Percentiles rank a stretch among this genome's conserved stretches.
Conservation (phyloP, 1,284 basidiomycete genomes). For the Inonotus hispidus region DNA sequence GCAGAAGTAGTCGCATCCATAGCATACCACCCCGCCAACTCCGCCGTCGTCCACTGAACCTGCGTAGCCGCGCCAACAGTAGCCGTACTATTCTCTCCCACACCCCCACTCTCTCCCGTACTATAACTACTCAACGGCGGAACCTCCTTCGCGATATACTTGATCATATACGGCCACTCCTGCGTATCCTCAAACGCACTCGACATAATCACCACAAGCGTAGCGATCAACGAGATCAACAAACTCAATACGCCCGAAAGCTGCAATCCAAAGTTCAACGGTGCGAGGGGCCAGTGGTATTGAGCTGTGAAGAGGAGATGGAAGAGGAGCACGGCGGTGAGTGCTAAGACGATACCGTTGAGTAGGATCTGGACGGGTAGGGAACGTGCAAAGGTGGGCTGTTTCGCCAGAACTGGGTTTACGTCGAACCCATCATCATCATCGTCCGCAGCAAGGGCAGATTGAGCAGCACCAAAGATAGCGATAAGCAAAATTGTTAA, state of each 20-base stretch:
- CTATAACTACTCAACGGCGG: constrained; percentile 44
- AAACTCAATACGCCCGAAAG: constrained; percentile 77
- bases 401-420: constrained; percentile 70
- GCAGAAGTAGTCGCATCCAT: constrained; percentile 85
- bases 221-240: constrained; percentile 72
- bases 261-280: constrained; percentile 88
- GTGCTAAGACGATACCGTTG: constrained; percentile 82
- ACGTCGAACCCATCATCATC: constrained; percentile 11
- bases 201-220: constrained; percentile 68
- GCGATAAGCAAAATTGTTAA: not conserved
- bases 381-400: constrained; percentile 78
- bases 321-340: constrained; percentile 83
- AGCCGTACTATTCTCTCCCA: constrained; percentile 21
- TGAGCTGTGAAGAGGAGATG: constrained; percentile 94
- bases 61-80: constrained; percentile 17
- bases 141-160: constrained; percentile 82
- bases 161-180: constrained; percentile 92
- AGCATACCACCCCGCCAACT: constrained; percentile 79
- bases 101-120: constrained; percentile 19
- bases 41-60: constrained; percentile 56
- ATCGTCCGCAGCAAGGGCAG: not conserved
- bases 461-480: not conserved
- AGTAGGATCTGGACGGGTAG: constrained; percentile 90
- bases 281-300: constrained; percentile 93
- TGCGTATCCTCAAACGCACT: constrained; percentile 58